phyloP scores from a whole-genome alignment of 2,329 filamentous ascomycete genomes.

The Alternaria panax region DNA sequence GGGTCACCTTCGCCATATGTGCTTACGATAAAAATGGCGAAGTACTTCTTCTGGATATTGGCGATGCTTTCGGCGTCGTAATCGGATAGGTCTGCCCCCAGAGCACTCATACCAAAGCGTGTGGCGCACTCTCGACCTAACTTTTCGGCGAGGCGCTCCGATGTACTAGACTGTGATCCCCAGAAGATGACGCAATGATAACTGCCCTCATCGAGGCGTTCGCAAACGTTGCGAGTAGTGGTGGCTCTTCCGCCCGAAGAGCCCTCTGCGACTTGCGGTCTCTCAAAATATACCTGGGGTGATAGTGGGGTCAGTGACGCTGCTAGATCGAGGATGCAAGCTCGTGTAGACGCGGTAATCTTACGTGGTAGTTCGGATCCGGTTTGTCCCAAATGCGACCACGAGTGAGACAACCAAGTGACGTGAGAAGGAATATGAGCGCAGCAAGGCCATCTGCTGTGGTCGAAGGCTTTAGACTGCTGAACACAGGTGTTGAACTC shows the following conservation, averaged over 20 bases:
- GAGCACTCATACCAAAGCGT: slow-evolving; percentile 51
- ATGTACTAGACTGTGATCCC: slow-evolving; percentile 59
- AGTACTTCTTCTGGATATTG: slow-evolving; percentile 32
- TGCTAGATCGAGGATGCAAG: not conserved
- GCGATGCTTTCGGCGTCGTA: slow-evolving; percentile 55
- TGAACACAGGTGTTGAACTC: slow-evolving; percentile 17
- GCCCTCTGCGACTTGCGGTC: slow-evolving; percentile 54
- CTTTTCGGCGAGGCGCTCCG: slow-evolving; percentile 54
- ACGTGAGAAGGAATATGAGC: slow-evolving; percentile 47
- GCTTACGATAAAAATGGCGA: slow-evolving; percentile 48
- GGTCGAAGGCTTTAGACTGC: slow-evolving; percentile 41
- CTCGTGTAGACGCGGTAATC: not conserved
- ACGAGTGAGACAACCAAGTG: slow-evolving; percentile 52
- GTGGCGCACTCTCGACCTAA: slow-evolving; percentile 52
- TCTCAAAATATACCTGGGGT: slow-evolving; percentile 54
- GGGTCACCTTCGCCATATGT: slow-evolving; percentile 53
- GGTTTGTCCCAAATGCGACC: slow-evolving; percentile 57
- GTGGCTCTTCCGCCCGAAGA: slow-evolving; percentile 21
- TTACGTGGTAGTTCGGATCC: slow-evolving; percentile 56
- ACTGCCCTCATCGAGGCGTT: slow-evolving; percentile 51
- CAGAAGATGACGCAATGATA: slow-evolving; percentile 54
- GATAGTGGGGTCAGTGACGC: not conserved
- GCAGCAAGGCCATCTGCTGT: slow-evolving; percentile 50
- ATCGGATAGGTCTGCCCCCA: slow-evolving; percentile 57
- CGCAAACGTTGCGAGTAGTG: slow-evolving; percentile 57